phyloP scores from a whole-genome alignment of 1,139 yeast species.

The Candida dubliniensis region DNA sequence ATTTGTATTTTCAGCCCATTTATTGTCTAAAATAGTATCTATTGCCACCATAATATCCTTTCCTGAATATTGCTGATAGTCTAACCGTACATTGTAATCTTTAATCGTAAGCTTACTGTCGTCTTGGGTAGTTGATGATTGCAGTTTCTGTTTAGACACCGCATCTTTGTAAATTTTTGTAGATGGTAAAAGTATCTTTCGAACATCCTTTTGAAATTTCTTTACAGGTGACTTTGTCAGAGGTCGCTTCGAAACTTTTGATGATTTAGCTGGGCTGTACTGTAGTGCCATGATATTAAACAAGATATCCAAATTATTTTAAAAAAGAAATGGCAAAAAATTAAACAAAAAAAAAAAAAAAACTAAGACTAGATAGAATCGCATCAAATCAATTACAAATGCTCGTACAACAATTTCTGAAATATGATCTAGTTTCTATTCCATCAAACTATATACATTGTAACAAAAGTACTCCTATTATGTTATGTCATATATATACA shows the following conservation, averaged over 20 bases:
- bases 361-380: background rate
- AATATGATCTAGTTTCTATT: background rate
- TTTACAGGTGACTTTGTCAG: slow-evolving; percentile 24
- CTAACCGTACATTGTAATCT: slow-evolving; percentile 43
- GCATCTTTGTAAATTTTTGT: slow-evolving; percentile 24
- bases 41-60: slow-evolving; percentile 38
- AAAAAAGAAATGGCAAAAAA: background rate
- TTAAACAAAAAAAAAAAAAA: background rate
- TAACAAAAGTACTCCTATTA: background rate
- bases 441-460: slow-evolving; percentile 3
- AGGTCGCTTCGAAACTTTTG: slow-evolving; percentile 24
- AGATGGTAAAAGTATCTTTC: slow-evolving; percentile 25
- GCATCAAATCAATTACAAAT: no score
- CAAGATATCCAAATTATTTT: background rate
- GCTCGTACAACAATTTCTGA: no score
- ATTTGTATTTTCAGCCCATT: slow-evolving; percentile 39
- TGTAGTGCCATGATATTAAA: slow-evolving; percentile 17
- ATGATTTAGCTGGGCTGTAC: slow-evolving; percentile 46
- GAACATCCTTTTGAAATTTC: slow-evolving; percentile 23
- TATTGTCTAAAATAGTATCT: slow-evolving; percentile 34
- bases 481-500: slow-evolving; percentile 4
- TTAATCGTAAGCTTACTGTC: slow-evolving; percentile 20
- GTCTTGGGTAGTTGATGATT: slow-evolving; percentile 3
- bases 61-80: slow-evolving; percentile 33
- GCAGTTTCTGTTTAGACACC: slow-evolving; percentile 12